Evolutionary conservation across 306 rosid species (phyloP).

Genomic region (Pyrus communis): DNA sequence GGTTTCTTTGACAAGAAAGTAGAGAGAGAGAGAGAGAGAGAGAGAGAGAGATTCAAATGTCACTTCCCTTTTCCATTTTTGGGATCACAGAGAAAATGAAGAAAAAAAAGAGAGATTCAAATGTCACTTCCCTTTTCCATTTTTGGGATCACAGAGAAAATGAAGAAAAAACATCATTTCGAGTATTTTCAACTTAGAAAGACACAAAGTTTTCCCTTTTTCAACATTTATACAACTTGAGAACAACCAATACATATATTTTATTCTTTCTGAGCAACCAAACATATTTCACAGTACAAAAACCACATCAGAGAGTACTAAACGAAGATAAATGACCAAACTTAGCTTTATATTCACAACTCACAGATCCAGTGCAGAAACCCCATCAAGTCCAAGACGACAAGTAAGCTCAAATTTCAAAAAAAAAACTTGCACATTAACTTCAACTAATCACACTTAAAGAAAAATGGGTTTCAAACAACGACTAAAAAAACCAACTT

Average conservation of each 20-base stretch:
- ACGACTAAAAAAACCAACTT: slow-evolving; percentile 50
- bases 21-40: not conserved
- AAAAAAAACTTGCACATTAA: slow-evolving; percentile 15
- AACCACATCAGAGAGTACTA: not conserved
- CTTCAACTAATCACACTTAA: slow-evolving; percentile 27
- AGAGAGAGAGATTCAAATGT: not conserved
- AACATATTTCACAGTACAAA: slow-evolving; percentile 3
- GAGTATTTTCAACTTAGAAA: not conserved
- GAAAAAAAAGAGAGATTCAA: not conserved
- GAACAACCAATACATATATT: slow-evolving; percentile 4
- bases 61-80: not conserved
- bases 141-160: not conserved
- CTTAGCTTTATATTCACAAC: slow-evolving; percentile 1
- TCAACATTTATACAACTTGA: not conserved
- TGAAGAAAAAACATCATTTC: not conserved
- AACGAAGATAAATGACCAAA: not conserved
- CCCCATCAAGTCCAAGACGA: slow-evolving; percentile 19
- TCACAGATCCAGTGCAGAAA: slow-evolving; percentile 25
- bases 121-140: not conserved
- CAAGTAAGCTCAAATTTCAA: slow-evolving; percentile 28
- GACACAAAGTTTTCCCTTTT: not conserved
- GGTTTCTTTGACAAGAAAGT: not conserved
- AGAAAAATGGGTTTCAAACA: slow-evolving; percentile 23
- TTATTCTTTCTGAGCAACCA: slow-evolving; percentile 24
- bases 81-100: not conserved